Evolutionary conservation across 1,284 basidiomycete genomes (phyloP).

Genomic region (Xanthoconium separans): DNA sequence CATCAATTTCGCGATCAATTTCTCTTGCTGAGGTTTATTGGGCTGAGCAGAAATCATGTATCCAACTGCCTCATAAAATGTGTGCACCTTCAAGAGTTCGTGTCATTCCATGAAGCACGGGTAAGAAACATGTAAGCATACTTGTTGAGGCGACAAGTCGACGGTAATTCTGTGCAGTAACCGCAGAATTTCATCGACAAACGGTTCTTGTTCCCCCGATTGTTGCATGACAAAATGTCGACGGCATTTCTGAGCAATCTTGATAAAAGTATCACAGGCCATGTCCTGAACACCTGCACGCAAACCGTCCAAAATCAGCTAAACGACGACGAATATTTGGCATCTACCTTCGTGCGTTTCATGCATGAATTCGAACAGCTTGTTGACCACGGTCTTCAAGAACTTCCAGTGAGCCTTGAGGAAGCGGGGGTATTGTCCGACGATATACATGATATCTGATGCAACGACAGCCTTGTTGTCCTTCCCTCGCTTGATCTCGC

Average conservation of each 20-base stretch:
- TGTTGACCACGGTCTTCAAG: conserved; percentile 99
- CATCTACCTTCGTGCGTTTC: conserved; percentile 92
- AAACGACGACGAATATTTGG: neutral
- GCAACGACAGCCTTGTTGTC: conserved; percentile 99
- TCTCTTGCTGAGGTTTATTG: conserved; percentile 96
- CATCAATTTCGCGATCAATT: conserved; percentile 94
- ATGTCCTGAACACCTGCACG: conserved; percentile 95
- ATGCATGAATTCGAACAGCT: conserved; percentile 99
- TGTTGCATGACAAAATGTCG: conserved; percentile 99
- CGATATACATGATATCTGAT: conserved; percentile 99
- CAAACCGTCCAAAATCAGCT: conserved; percentile 3
- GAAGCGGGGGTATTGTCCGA: conserved; percentile 99
- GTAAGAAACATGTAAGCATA: conserved; percentile 27
- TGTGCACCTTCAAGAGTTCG: conserved; percentile 68
- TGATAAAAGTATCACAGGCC: conserved; percentile 99
- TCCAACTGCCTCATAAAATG: conserved; percentile 97
- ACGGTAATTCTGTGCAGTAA: conserved; percentile 93
- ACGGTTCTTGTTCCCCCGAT: conserved; percentile 95
- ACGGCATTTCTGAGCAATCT: conserved; percentile 98
- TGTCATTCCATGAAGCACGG: conserved; percentile 3
- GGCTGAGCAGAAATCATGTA: conserved; percentile 99
- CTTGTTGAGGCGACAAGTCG: conserved; percentile 93
- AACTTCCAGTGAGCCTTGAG: conserved; percentile 99
- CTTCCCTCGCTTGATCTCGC: conserved; percentile 98
- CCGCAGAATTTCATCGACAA: conserved; percentile 97